Conservation (phyloP, 2,329 filamentous ascomycete genomes). For the Phaeosphaeriaceae sp. region DNA sequence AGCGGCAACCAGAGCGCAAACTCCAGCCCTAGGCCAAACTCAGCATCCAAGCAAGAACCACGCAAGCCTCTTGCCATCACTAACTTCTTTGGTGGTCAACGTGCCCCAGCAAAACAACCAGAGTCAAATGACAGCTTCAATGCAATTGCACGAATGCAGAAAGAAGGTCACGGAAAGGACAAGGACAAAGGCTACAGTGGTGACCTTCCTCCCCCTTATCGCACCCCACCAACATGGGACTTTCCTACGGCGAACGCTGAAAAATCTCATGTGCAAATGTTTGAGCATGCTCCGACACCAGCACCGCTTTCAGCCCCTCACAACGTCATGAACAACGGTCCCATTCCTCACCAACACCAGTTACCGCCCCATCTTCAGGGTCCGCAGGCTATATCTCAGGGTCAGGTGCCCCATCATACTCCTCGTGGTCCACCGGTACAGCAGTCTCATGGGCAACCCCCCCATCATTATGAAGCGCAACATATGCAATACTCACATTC, state of each 20-base stretch:
- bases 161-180: conserved; percentile 60
- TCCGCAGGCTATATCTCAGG: conserved; percentile 69
- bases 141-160: conserved; percentile 73
- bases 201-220: conserved; percentile 83
- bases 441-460: conserved; percentile 72
- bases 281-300: conserved; percentile 68
- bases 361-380: conserved; percentile 81
- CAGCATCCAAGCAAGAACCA: conserved; percentile 40
- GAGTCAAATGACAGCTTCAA: conserved; percentile 65
- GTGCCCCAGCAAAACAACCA: conserved; percentile 62
- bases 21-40: conserved; percentile 72
- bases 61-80: conserved; percentile 46
- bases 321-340: conserved; percentile 66
- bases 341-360: conserved; percentile 82
- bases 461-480: conserved; percentile 79
- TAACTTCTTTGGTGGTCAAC: conserved; percentile 71
- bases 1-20: conserved; percentile 65
- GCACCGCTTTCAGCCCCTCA: conserved; percentile 69
- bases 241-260: conserved; percentile 72
- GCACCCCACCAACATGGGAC: conserved; percentile 86
- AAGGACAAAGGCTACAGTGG: conserved; percentile 67
- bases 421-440: conserved; percentile 78
- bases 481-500: conserved; percentile 87
- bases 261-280: conserved; percentile 79
- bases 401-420: conserved; percentile 76